Base-by-base conservation (phyloP, 208 protist species). In the Jaenimonas drosophilae region DNA sequence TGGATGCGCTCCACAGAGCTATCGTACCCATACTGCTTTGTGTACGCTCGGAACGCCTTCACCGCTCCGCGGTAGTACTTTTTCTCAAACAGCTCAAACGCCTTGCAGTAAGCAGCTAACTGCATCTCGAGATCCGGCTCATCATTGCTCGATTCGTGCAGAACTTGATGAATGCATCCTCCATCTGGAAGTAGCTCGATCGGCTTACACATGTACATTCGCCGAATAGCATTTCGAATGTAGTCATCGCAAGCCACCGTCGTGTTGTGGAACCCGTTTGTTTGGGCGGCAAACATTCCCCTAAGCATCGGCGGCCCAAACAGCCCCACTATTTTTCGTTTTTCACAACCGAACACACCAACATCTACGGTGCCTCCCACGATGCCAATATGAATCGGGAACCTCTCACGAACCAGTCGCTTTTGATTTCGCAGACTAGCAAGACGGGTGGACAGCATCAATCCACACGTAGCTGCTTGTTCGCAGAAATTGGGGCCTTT, bases 1-100 rank as follows among this genome's bases (percentile, higher is more conserved):
- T 63, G 56, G 27, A 63, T 63, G 37, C 56, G 56, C 29, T 63
- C 47, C 21, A 63, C 56, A 32, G 48, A 57, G 36, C 46, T 63
- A 31, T 63, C 56, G 23, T 63, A 63, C 2, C 56, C 56, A 36
- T 63, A 63, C 49, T 50, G 34, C 29, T 63, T 63, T 5, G 56
- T 63, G 39, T 63, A 63, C 3, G 27, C 5, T 2, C 56, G 26
- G 26, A 63, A 63, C 16, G 56, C 56, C 30, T 49, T 54, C 4
- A 63, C 38, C 17, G 56, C 46, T 25, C 42, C 36, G 17, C 37
- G 33, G 56, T 63, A 56, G 27, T 43, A 52, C 49, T 54, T 33
- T 28, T 34, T 52, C 42, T 63, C 56, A 47, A 48, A 63, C 4
- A 63, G 36, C n/a, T 55, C 47, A 24, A 63, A 63, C 21, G 56